Conservation (phyloP, 2,329 filamentous ascomycete genomes). For the Cucurbitaria berberidis region DNA sequence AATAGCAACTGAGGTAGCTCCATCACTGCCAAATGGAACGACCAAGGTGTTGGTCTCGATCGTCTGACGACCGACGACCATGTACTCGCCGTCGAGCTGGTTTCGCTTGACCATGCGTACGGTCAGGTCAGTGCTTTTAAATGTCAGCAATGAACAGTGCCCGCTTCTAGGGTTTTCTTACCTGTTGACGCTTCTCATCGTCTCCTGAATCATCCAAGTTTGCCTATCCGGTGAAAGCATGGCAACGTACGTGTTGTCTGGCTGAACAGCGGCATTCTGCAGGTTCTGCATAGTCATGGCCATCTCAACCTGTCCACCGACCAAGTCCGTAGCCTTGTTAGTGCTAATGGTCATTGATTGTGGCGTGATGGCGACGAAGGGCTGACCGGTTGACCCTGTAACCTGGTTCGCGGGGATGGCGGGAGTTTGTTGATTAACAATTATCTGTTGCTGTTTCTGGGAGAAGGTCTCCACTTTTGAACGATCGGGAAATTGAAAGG, state of each 20-base stretch:
- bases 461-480: constrained; percentile 48
- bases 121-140: constrained; percentile 41
- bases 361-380: constrained; percentile 42
- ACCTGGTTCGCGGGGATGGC: constrained; percentile 45
- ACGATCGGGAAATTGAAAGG: constrained; percentile 46
- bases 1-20: constrained; percentile 35
- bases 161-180: constrained; percentile 6
- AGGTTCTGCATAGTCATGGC: constrained; percentile 41
- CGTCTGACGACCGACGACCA: constrained; percentile 48
- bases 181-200: constrained; percentile 45
- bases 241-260: constrained; percentile 46
- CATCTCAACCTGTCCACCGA: constrained; percentile 47
- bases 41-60: constrained; percentile 42
- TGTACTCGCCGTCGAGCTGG: constrained; percentile 47
- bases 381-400: constrained; percentile 46
- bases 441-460: constrained; percentile 48
- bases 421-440: constrained; percentile 49
- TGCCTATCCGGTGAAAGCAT: constrained; percentile 47
- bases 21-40: constrained; percentile 40
- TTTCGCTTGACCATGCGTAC: constrained; percentile 45
- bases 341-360: constrained; percentile 47
- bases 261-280: constrained; percentile 36
- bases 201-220: constrained; percentile 48
- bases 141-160: constrained; percentile 3
- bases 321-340: constrained; percentile 44